phyloP scores from a whole-genome alignment of 2,329 filamentous ascomycete genomes.

The Lecanosticta acicola region DNA sequence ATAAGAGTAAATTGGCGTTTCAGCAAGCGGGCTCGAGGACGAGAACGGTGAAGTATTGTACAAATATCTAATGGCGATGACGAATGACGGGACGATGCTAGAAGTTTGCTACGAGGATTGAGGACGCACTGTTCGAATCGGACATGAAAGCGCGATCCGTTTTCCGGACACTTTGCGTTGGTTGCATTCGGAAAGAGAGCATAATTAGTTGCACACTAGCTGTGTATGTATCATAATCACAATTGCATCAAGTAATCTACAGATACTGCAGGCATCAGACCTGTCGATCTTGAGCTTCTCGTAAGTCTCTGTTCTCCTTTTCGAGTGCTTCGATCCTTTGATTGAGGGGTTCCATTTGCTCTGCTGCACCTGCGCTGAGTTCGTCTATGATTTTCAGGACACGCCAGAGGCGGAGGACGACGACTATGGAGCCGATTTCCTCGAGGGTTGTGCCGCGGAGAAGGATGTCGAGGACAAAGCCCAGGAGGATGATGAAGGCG shows the following conservation, averaged over 20 bases:
- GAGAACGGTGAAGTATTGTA: neutral
- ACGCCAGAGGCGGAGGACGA: constrained; percentile 62
- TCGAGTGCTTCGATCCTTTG: constrained; percentile 49
- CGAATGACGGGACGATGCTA: neutral
- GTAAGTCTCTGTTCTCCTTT: constrained; percentile 45
- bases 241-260: too few relatives aligned
- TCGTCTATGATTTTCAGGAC: constrained; percentile 68
- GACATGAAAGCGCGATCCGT: too few relatives aligned
- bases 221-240: too few relatives aligned
- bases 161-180: too few relatives aligned
- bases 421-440: constrained; percentile 61
- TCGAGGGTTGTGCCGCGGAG: constrained; percentile 53
- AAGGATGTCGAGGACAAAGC: constrained; percentile 58
- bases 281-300: neutral
- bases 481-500: constrained; percentile 55
- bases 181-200: too few relatives aligned
- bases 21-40: neutral
- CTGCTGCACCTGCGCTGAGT: constrained; percentile 56
- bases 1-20: neutral
- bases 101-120: too few relatives aligned
- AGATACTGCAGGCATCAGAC: neutral
- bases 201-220: too few relatives aligned
- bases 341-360: constrained; percentile 56
- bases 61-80: neutral
- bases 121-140: too few relatives aligned